Conservation (phyloP, 768 basidiomycete genomes). For the Phlegmacium glaucopus region DNA sequence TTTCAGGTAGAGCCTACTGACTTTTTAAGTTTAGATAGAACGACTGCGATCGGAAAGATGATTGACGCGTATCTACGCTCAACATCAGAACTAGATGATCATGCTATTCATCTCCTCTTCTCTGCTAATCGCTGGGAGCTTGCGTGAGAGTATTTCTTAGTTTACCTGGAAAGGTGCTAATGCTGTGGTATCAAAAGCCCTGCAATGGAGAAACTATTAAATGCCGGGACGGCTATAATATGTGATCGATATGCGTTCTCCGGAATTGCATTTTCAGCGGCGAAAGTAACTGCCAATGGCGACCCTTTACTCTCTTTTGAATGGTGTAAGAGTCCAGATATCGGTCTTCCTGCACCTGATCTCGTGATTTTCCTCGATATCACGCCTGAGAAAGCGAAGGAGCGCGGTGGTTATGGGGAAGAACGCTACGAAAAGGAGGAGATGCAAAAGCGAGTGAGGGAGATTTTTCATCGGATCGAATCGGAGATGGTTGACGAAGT, state of each 20-base stretch:
- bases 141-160: constrained; percentile 49
- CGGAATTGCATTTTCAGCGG: constrained; percentile 83
- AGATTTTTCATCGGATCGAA: constrained; percentile 55
- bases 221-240: constrained; percentile 66
- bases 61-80: constrained; percentile 27
- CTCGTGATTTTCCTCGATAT: constrained; percentile 86
- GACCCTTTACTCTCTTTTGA: constrained; percentile 54
- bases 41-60: no score
- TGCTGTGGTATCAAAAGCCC: constrained; percentile 40
- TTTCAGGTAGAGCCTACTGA: no score
- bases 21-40: no score
- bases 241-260: constrained; percentile 97
- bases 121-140: constrained; percentile 97
- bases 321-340: constrained; percentile 87
- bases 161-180: constrained; percentile 50
- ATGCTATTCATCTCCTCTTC: constrained; percentile 89
- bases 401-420: constrained; percentile 78
- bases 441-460: constrained; percentile 64
- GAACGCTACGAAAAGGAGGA: constrained; percentile 86
- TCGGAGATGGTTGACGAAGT: constrained; percentile 8
- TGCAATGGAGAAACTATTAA: constrained; percentile 53
- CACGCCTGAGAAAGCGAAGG: constrained; percentile 60
- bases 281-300: constrained; percentile 36
- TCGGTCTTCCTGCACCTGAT: constrained; percentile 87
- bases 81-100: constrained; percentile 85